These are phyloP conservation scores for Bipolaris oryzae DNA, from an alignment of 2,329 filamentous ascomycete genomes.

Conservation along the genomic window DNA sequence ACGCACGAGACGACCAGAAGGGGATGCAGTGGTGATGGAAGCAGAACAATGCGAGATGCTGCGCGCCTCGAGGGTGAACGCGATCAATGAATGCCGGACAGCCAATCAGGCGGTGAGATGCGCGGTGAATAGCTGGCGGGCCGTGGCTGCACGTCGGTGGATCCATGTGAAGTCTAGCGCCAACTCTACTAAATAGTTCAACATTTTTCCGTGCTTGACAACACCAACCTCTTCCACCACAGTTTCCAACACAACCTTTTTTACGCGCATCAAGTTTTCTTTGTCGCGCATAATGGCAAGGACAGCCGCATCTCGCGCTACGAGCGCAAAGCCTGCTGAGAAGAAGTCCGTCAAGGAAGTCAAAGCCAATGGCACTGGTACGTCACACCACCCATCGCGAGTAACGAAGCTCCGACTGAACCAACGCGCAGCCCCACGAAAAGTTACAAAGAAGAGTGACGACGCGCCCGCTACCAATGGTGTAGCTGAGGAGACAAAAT, in stretches of 20 bases:
- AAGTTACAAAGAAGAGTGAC: slow-evolving; percentile 37
- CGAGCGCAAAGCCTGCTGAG: slow-evolving; percentile 35
- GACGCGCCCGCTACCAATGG: slow-evolving; percentile 21
- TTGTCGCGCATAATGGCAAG: slow-evolving; percentile 37
- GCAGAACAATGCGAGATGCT: slow-evolving; percentile 1
- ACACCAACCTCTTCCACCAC: slow-evolving; percentile 32
- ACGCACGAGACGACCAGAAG: background rate
- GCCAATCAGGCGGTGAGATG: slow-evolving; percentile 26
- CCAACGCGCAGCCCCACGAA: slow-evolving; percentile 21
- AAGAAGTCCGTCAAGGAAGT: slow-evolving; percentile 33
- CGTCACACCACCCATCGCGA: slow-evolving; percentile 22
- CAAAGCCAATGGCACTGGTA: slow-evolving; percentile 43
- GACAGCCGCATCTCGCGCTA: slow-evolving; percentile 35
- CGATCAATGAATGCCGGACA: slow-evolving; percentile 7
- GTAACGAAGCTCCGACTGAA: slow-evolving; percentile 23
- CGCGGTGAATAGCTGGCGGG: slow-evolving; percentile 17
- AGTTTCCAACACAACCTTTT: slow-evolving; percentile 14
- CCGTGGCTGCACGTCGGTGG: slow-evolving; percentile 12
- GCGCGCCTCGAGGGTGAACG: slow-evolving; percentile 7
- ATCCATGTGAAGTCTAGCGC: slow-evolving; percentile 15
- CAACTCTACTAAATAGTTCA: slow-evolving; percentile 19
- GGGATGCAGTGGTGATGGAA: slow-evolving; percentile 2
- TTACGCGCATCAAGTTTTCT: slow-evolving; percentile 23
- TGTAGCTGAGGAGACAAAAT: slow-evolving; percentile 12
- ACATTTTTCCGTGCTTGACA: slow-evolving; percentile 33